A percentile compares a stretch with the other conserved stretches of the same genome.
These are phyloP conservation scores for Hypericum perforatum DNA, from an alignment of 345 rosid species.

Conservation along the genomic window DNA sequence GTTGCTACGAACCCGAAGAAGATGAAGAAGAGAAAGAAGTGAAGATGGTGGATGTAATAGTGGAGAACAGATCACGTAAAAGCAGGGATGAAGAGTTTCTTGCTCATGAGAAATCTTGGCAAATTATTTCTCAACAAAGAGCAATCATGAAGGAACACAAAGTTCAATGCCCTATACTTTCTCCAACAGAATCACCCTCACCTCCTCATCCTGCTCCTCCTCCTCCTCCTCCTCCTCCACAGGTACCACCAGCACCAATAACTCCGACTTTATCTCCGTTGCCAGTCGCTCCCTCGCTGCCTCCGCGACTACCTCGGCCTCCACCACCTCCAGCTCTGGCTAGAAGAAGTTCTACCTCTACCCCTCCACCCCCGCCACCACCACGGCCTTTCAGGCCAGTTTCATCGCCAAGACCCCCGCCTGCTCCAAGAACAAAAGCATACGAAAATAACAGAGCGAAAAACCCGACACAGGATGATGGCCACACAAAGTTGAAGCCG, in stretches of 20 bases:
- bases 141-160: constrained; percentile 1
- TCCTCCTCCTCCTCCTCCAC: constrained; percentile 7
- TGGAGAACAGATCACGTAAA: constrained; percentile 7
- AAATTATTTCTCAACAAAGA: background rate
- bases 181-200: constrained; percentile 1
- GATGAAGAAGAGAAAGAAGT: constrained; percentile 31
- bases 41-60: constrained; percentile 12
- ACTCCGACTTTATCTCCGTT: constrained; percentile 7
- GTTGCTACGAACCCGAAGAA: constrained; percentile 23
- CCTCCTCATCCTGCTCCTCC: constrained; percentile 4
- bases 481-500: constrained; percentile 38
- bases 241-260: constrained; percentile 10
- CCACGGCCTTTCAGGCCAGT: constrained; percentile 9
- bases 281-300: constrained; percentile 7
- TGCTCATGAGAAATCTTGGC: constrained; percentile 3
- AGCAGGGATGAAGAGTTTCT: constrained; percentile 5
- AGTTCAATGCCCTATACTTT: background rate
- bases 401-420: constrained; percentile 24
- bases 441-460: constrained; percentile 15
- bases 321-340: background rate
- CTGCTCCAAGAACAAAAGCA: constrained; percentile 21
- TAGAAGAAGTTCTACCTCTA: background rate
- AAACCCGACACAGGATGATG: constrained; percentile 15
- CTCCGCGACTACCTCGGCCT: constrained; percentile 10
- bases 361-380: constrained; percentile 15